These are phyloP conservation scores for Carex myosuroides DNA, from an alignment of 176 grass and related monocot species.

Conservation along the genomic window DNA sequence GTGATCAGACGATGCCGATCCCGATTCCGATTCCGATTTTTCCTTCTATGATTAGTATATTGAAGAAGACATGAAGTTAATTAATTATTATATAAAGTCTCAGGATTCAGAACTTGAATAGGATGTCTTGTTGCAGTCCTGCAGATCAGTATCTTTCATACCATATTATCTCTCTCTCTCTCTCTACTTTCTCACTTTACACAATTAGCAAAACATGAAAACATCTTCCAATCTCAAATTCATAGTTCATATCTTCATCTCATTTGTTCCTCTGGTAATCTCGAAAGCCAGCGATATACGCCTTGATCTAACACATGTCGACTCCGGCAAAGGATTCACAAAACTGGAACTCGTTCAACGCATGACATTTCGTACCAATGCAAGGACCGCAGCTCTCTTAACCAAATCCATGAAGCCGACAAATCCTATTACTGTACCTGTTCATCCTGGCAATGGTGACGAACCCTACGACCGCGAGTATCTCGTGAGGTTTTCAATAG, in stretches of 20 bases:
- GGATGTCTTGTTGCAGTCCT: background rate
- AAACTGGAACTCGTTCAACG: slow-evolving; percentile 34
- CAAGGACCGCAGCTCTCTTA: slow-evolving; percentile 7
- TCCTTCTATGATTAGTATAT: background rate
- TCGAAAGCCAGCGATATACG: background rate
- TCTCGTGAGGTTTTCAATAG: slow-evolving; percentile 28
- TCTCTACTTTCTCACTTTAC: background rate
- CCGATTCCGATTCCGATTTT: too few species aligned
- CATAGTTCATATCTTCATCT: background rate
- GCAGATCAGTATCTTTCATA: background rate
- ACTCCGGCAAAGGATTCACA: slow-evolving; percentile 42
- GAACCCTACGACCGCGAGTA: slow-evolving; percentile 24
- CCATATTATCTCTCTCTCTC: background rate
- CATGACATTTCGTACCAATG: slow-evolving; percentile 25
- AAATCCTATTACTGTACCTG: background rate
- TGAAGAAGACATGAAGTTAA: slow-evolving; percentile 1
- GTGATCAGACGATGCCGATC: too few species aligned
- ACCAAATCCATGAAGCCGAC: background rate
- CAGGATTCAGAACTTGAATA: background rate
- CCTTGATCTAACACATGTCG: slow-evolving; percentile 42
- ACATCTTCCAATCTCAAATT: background rate
- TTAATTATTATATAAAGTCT: slow-evolving; percentile 6
- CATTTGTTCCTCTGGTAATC: background rate
- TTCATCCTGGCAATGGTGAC: background rate
- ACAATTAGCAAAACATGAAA: slow-evolving; percentile 3